Evolutionary conservation across 1,284 basidiomycete species (phyloP), one percentile per base, ranked within the genome.

Genomic region (Ceratobasidium sp.): DNA sequence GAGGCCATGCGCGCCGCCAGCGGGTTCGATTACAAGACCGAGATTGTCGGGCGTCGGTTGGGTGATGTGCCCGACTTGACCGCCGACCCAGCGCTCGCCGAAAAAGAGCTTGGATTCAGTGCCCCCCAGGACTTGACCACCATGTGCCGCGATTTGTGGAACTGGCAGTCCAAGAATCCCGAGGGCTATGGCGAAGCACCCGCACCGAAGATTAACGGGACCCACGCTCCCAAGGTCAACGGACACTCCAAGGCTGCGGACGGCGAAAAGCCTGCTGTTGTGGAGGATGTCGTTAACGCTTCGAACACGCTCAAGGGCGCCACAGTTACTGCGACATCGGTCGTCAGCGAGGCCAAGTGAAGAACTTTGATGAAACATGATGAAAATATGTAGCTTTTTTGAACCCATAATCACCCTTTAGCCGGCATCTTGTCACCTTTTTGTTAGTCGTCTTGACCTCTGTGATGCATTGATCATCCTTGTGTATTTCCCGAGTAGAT

Each of bases 51-150:
- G 0, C 85, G 96, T 75, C 86, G 96, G 92, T 85, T 87, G 54
- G 97, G 96, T 8, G 97, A 99, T 77, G 97, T 99, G 0, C 96
- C 97, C 0, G 95, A 98, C 78, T 84, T 99, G 47, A 98, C 96
- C 13, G 97, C 96, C 7, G 92, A 99, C 79, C 96, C 97, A 0
- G 75, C 89, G 2, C 84, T 98, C 29, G 97, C 97, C 0, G 88
- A 96, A 82, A 89, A 89, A 78, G 97, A 99, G 79, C 89, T 99
- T 45, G 94, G 94, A 20, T 99, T 99, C 85, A 87, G 89, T 73
- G 96, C 96, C 17, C 84, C 85, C 43, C 84, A 88, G 75, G 84
- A 88, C 75, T 84, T 98, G 62, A 89, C 94, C 73, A 88, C 88
- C 71, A 97, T 97, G 93, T 97, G 95, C 79, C 82, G 84, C 73